phyloP scores from a whole-genome alignment of 257 asterid species.

The Coffea eugenioides region DNA sequence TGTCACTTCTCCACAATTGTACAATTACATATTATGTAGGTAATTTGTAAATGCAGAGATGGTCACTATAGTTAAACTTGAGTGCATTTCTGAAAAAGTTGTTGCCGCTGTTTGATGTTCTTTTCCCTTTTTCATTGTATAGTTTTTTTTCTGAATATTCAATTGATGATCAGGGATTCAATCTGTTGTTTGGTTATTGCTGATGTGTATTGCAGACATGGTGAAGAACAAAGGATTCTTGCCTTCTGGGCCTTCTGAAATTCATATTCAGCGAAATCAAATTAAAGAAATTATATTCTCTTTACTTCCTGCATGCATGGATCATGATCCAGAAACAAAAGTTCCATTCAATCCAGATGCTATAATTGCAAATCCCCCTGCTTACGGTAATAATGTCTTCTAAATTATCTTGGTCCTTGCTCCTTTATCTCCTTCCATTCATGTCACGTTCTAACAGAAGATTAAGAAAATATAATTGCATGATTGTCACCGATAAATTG shows the following conservation, averaged over 20 bases:
- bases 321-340: conserved; percentile 60
- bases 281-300: conserved; percentile 75
- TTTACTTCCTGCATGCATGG: conserved; percentile 68
- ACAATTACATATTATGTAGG: background rate
- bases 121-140: background rate
- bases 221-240: conserved; percentile 91
- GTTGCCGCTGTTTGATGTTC: background rate
- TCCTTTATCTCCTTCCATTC: background rate
- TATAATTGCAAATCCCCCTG: conserved; percentile 93
- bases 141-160: background rate
- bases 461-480: background rate
- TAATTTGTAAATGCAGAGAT: background rate
- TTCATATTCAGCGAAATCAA: conserved; percentile 64
- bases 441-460: background rate
- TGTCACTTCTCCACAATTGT: background rate
- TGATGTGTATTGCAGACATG: conserved; percentile 58
- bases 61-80: background rate
- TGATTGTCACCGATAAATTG: background rate
- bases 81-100: background rate
- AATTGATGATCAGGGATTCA: background rate
- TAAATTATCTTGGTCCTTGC: background rate
- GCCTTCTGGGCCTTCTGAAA: conserved; percentile 92
- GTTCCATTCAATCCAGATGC: conserved; percentile 69
- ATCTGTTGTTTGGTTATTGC: background rate
- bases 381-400: conserved; percentile 55